A percentile compares a stretch with the other conserved stretches of the same genome.
Conservation (phyloP, 331 rosid species). For the Pyracantha coccinea region DNA sequence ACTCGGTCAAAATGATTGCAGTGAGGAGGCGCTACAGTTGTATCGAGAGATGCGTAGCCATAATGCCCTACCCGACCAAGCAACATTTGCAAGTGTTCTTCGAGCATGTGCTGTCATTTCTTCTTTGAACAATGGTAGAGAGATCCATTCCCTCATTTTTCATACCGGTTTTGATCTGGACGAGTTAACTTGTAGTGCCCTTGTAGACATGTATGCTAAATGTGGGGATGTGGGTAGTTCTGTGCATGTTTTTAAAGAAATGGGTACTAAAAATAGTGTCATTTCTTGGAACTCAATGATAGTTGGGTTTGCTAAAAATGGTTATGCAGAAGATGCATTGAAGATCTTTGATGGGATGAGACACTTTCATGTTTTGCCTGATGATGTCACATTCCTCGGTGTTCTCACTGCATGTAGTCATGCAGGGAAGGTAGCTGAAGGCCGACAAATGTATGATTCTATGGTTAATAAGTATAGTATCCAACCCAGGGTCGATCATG, state of each 20-base stretch:
- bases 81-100: constrained; percentile 79
- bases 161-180: constrained; percentile 69
- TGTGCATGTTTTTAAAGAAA: constrained; percentile 56
- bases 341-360: constrained; percentile 56
- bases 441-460: constrained; percentile 40
- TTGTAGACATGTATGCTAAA: constrained; percentile 93
- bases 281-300: constrained; percentile 95
- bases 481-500: constrained; percentile 56
- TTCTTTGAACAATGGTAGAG: constrained; percentile 54
- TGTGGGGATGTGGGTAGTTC: constrained; percentile 66
- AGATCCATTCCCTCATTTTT: constrained; percentile 58
- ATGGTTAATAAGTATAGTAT: constrained; percentile 47
- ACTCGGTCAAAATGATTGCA: constrained; percentile 48
- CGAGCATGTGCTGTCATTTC: constrained; percentile 59
- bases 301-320: constrained; percentile 85
- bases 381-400: constrained; percentile 82
- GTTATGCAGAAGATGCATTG: constrained; percentile 58
- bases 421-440: constrained; percentile 55
- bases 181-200: constrained; percentile 67
- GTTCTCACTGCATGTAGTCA: constrained; percentile 94
- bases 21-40: constrained; percentile 48
- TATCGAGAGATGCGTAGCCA: constrained; percentile 54
- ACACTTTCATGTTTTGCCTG: constrained; percentile 42
- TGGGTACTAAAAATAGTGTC: constrained; percentile 45
- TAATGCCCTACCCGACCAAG: constrained; percentile 70